Base-by-base conservation (phyloP, 2,329 filamentous ascomycete species). In the Ophiostoma australiae region DNA sequence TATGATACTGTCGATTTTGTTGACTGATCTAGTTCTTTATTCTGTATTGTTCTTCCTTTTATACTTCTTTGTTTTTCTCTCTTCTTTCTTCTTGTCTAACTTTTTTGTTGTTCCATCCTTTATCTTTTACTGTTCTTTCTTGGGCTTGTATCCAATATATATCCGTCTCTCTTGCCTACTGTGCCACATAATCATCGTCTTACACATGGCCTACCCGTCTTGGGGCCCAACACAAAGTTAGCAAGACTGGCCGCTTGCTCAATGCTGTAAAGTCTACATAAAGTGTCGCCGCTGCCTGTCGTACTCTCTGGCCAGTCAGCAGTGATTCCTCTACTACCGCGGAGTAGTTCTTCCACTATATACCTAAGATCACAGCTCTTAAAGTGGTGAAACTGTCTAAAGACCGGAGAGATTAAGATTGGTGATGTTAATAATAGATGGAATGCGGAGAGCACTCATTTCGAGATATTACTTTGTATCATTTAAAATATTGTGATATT, bases 361-460 rank as follows among this genome's bases (percentile, higher is more conserved):
- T n/a, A n/a, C 5, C 23, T 27, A 58, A n/a, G 52, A 58, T 15
- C 23, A 31, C 52, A 58, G 27, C 31, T n/a, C 4, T 10, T 10
- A 58, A 58, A 58, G n/a, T 58, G 52, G 52, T 58, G 52, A 58
- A 58, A 58, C 44, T 48, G 17, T n/a, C 6, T 48, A 48, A 48
- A 20, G 44, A 48, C 44, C 20, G 3, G 10, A 10, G 44, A 48
- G 20, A 48, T 48, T 48, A 48, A 48, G 17, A 48, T 48, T 48
- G 44, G 15, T 20, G 20, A 20, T 48, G 37, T 48, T 58, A 27
- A 58, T 27, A 58, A 58, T 58, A 58, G 23, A 58, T 58, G 52
- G n/a, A 58, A 58, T 58, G 52, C 52, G 52, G 52, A 27, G 52
- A 58, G 23, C n/a, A 5, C 8, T 23, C 52, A 58, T 15, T 13